These are phyloP conservation scores for Cryptococcus sp. DNA, from an alignment of 1,284 basidiomycete species.

Conservation along the genomic window DNA sequence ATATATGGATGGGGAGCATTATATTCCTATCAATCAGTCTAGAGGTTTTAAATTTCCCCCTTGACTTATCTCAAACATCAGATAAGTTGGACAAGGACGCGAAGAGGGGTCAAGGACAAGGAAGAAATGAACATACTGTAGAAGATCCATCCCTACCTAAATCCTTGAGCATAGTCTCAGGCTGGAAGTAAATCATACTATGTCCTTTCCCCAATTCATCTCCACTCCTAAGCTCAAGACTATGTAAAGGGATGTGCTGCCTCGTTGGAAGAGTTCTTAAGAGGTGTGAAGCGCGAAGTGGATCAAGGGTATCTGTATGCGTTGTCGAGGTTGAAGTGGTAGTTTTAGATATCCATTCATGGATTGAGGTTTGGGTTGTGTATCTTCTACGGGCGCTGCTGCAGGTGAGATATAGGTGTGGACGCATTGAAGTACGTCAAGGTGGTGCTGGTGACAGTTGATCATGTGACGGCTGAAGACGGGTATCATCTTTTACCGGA, in stretches of 20 bases:
- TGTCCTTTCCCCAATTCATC: conserved; percentile 59
- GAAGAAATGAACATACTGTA: conserved; percentile 52
- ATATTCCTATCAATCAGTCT: conserved; percentile 49
- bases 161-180: conserved; percentile 56
- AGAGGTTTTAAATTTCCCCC: neutral
- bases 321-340: neutral
- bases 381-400: too few relatives aligned
- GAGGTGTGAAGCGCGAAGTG: conserved; percentile 12
- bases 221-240: conserved; percentile 22
- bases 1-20: conserved; percentile 65
- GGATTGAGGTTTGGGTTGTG: neutral
- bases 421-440: too few relatives aligned
- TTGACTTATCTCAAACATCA: conserved; percentile 9
- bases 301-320: conserved; percentile 2
- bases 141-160: conserved; percentile 60
- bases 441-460: too few relatives aligned
- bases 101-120: too few relatives aligned
- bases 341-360: conserved; percentile 3
- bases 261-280: conserved; percentile 60
- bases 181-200: conserved; percentile 71
- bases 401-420: too few relatives aligned
- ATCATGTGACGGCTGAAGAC: too few relatives aligned
- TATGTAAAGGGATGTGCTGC: conserved; percentile 47
- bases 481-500: too few relatives aligned
- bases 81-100: too few relatives aligned